These are phyloP conservation scores for Penicillium sp. DNA, from an alignment of 2,329 filamentous ascomycete genomes.

Conservation along the genomic window DNA sequence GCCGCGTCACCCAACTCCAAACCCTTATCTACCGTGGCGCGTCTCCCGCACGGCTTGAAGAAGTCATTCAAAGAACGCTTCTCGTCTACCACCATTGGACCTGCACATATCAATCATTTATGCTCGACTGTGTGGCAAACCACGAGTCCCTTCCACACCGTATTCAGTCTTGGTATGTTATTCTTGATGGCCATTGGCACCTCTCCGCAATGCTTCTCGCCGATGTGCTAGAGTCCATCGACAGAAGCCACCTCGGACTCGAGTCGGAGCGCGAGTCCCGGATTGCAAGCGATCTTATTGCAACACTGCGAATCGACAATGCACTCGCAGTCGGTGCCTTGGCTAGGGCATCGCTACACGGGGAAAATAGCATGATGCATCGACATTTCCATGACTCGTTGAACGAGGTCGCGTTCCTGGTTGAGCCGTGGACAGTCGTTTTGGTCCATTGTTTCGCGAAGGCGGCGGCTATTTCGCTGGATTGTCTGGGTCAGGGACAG, in stretches of 20 bases:
- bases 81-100: constrained; percentile 9
- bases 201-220: constrained; percentile 61
- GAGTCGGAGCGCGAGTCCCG: not conserved
- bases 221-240: constrained; percentile 59
- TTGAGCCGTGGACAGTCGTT: constrained; percentile 11
- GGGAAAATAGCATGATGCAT: not conserved
- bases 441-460: constrained; percentile 8
- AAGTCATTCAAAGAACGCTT: constrained; percentile 1
- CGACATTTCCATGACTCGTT: constrained; percentile 10
- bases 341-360: not conserved
- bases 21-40: constrained; percentile 10
- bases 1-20: constrained; percentile 14
- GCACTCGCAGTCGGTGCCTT: not conserved
- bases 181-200: constrained; percentile 63
- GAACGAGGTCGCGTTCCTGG: constrained; percentile 9
- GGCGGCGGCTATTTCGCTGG: constrained; percentile 9
- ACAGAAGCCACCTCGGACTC: constrained; percentile 37
- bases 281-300: not conserved
- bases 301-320: constrained; percentile 4
- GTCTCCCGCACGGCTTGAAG: not conserved
- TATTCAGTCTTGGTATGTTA: constrained; percentile 65
- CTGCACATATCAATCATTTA: constrained; percentile 1
- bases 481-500: not conserved
- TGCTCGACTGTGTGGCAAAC: constrained; percentile 12
- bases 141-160: constrained; percentile 29